A percentile compares a stretch with the other conserved stretches of the same genome.
These are phyloP conservation scores for Suillus weaverae DNA, from an alignment of 768 basidiomycete genomes.

Conservation along the genomic window DNA sequence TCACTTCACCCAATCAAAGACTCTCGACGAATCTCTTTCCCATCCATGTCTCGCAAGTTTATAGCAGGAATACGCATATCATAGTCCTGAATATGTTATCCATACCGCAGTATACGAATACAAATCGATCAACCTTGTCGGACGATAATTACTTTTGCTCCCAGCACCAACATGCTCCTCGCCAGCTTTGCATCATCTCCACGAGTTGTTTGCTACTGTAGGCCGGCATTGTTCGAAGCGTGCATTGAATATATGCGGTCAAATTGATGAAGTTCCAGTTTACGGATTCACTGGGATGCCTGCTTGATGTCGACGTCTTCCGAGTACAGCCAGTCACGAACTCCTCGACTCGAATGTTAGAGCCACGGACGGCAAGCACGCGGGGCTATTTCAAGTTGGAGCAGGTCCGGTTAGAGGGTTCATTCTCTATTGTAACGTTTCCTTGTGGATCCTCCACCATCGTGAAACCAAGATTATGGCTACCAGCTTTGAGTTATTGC, in stretches of 20 bases:
- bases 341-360: neutral
- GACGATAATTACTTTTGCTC: neutral
- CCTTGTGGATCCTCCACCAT: neutral
- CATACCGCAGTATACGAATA: neutral
- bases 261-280: conserved; percentile 3
- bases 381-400: neutral
- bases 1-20: neutral
- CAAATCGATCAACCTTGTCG: neutral
- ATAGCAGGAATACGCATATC: neutral
- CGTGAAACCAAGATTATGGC: neutral
- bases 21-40: neutral
- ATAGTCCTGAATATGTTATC: neutral
- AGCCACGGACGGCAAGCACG: neutral
- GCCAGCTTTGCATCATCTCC: neutral
- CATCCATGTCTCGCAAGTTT: neutral
- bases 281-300: neutral
- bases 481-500: neutral
- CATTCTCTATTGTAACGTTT: neutral
- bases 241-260: neutral
- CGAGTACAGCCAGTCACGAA: neutral
- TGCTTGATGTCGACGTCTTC: neutral
- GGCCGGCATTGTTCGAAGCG: neutral
- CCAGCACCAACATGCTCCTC: neutral
- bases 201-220: neutral
- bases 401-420: neutral